Conservation (phyloP, 192 early-diverging fungal species). For the Coemansia sp. region DNA sequence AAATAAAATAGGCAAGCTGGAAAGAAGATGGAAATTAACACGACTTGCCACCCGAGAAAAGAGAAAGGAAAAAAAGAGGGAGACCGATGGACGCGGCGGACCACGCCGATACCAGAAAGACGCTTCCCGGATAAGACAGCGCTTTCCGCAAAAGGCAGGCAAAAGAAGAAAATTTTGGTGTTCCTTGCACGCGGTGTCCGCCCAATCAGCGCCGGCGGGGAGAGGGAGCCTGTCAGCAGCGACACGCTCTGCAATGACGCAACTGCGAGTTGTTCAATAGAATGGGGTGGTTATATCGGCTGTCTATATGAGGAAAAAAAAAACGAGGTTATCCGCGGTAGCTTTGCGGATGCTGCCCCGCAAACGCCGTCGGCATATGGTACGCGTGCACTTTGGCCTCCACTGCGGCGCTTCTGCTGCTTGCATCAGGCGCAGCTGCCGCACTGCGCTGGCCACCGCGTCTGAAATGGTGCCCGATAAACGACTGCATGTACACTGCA, state of each 20-base stretch:
- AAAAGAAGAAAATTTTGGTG: not conserved
- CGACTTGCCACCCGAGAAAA: not conserved
- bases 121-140: too few species aligned
- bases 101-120: not conserved
- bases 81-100: not conserved
- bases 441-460: not conserved
- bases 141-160: not conserved
- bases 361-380: not conserved
- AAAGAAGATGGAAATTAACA: not conserved
- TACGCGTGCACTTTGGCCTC: slow-evolving; percentile 1
- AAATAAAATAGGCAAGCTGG: not conserved
- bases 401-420: not conserved
- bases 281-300: too few species aligned
- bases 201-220: not conserved
- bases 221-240: too few species aligned
- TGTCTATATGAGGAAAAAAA: not conserved
- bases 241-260: not conserved
- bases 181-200: not conserved
- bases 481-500: slow-evolving; percentile 25
- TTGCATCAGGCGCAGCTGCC: not conserved
- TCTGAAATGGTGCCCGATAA: slow-evolving; percentile 27
- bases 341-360: slow-evolving; percentile 1
- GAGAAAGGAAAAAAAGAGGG: not conserved
- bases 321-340: not conserved
- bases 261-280: too few species aligned